A percentile compares a stretch with the other conserved stretches of the same genome.
Evolutionary conservation across 2,329 filamentous ascomycete species (phyloP).

Genomic region (Phialocephala sp.): DNA sequence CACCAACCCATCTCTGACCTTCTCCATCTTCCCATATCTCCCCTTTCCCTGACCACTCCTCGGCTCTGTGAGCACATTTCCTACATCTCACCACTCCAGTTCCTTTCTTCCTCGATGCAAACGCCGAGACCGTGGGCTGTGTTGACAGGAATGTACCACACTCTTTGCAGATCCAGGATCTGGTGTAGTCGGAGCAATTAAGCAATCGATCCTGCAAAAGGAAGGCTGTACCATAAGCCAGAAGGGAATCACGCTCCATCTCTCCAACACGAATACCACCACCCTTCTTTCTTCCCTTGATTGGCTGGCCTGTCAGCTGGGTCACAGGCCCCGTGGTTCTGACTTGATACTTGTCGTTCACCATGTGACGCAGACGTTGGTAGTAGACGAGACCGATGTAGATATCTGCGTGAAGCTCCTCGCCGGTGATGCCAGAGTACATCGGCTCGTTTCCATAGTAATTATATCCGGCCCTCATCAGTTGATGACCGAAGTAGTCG

Average conservation of each 20-base stretch:
- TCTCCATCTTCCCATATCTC: slow-evolving; percentile 94
- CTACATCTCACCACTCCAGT: slow-evolving; percentile 78
- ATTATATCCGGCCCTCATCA: slow-evolving; percentile 94
- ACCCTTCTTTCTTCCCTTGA: slow-evolving; percentile 95
- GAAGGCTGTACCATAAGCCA: slow-evolving; percentile 95
- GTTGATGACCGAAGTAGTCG: slow-evolving; percentile 95
- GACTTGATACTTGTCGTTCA: slow-evolving; percentile 99
- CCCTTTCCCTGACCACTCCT: slow-evolving; percentile 55
- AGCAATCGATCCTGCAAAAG: slow-evolving; percentile 92
- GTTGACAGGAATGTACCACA: slow-evolving; percentile 93
- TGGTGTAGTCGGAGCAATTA: slow-evolving; percentile 94
- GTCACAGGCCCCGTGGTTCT: slow-evolving; percentile 94
- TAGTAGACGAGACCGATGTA: slow-evolving; percentile 98
- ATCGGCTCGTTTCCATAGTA: slow-evolving; percentile 98
- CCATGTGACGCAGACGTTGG: slow-evolving; percentile 97
- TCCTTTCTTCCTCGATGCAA: slow-evolving; percentile 67
- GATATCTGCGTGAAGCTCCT: slow-evolving; percentile 93
- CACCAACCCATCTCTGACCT: slow-evolving; percentile 83
- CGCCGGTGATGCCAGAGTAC: slow-evolving; percentile 96
- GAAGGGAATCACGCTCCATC: slow-evolving; percentile 95
- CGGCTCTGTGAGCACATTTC: slow-evolving; percentile 64
- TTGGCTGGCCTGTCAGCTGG: slow-evolving; percentile 88
- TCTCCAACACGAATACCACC: slow-evolving; percentile 99
- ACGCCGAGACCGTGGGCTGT: slow-evolving; percentile 76
- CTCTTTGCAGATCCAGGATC: slow-evolving; percentile 84